Base-by-base conservation (phyloP, 306 rosid species). In the Prinsepia uniflora region DNA sequence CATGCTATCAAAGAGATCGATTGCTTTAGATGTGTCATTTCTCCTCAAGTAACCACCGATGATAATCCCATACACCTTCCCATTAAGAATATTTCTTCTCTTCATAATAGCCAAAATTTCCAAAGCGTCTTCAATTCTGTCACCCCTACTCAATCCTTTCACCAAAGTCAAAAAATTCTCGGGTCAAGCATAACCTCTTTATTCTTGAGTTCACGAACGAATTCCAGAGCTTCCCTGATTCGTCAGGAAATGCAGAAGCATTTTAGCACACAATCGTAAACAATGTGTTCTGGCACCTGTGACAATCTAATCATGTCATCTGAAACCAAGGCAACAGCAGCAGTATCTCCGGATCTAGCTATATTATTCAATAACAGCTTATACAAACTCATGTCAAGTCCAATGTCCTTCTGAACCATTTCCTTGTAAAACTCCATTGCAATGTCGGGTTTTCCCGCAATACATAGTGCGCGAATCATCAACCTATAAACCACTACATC, bases 361-460 rank as follows among this genome's bases (percentile, higher is more conserved):
- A 86, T 8, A 78, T 87, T 84, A 63, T 81, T 87, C 84, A 94
- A 58, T 10, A 94, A 76, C 76, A 78, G 67, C 83, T 81, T 81
- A 74, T 79, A 83, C 72, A 80, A 62, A 70, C 78, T 75, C 60
- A 84, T 40, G 79, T 81, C 86, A 78, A 89, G 83, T 46, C 70
- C 80, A 77, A 86, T 67, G 30, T 79, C 92, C 79, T 94, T 83
- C 78, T 47, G 68, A 54, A 80, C 59, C 96, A 87, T 87, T 50
- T 89, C 98, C 76, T 74, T 84, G 82, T 94, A 90, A 76, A 94
- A 90, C 74, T 94, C 98, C 85, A 89, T 77, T 3, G 90, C 97
- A 76, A 90, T 75, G 18, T 93, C 96, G 0, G 87, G 85, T 74
- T 86, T 90, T 45, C 92, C 88, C 10, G 86, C 83, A 63, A 49